A percentile compares a stretch with the other conserved stretches of the same genome.
Conservation (phyloP, 1,284 basidiomycete genomes). For the Marasmius fiardii region DNA sequence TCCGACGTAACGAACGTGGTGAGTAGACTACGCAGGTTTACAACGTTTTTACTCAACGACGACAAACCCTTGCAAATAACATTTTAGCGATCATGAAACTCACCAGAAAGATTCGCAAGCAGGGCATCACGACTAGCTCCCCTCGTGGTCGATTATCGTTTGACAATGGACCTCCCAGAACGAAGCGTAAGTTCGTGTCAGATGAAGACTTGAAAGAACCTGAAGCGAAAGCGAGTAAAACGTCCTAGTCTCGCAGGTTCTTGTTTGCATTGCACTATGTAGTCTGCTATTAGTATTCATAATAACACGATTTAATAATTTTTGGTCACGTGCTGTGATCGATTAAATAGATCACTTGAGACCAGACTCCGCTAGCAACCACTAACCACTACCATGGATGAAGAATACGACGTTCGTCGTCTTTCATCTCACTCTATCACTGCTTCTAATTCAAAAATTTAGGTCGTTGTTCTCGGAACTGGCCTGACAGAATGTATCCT, state of each 20-base stretch:
- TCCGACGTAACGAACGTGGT: slow-evolving; percentile 49
- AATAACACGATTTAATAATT: no score
- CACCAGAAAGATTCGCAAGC: slow-evolving; percentile 31
- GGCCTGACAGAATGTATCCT: slow-evolving; percentile 98
- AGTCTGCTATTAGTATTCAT: no score
- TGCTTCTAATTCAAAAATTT: slow-evolving; percentile 12
- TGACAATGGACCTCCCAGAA: slow-evolving; percentile 16
- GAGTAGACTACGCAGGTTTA: slow-evolving; percentile 11
- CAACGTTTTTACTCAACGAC: background rate
- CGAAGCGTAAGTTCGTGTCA: slow-evolving; percentile 30
- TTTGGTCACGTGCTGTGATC: slow-evolving; percentile 4
- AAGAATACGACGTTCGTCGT: slow-evolving; percentile 76
- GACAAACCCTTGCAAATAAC: slow-evolving; percentile 3
- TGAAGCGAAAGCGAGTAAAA: slow-evolving; percentile 19
- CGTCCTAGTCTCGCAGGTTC: slow-evolving; percentile 4
- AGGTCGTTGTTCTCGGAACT: slow-evolving; percentile 95
- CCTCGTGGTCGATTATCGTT: background rate
- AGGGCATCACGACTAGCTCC: slow-evolving; percentile 5
- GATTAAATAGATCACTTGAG: slow-evolving; percentile 3
- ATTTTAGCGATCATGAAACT: slow-evolving; percentile 31
- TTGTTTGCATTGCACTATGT: no score
- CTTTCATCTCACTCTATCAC: slow-evolving; percentile 11
- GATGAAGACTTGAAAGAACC: slow-evolving; percentile 21
- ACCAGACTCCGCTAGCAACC: slow-evolving; percentile 16
- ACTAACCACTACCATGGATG: slow-evolving; percentile 62